Conservation (phyloP, 192 early-diverging fungal genomes). For the Coemansia biformis region DNA sequence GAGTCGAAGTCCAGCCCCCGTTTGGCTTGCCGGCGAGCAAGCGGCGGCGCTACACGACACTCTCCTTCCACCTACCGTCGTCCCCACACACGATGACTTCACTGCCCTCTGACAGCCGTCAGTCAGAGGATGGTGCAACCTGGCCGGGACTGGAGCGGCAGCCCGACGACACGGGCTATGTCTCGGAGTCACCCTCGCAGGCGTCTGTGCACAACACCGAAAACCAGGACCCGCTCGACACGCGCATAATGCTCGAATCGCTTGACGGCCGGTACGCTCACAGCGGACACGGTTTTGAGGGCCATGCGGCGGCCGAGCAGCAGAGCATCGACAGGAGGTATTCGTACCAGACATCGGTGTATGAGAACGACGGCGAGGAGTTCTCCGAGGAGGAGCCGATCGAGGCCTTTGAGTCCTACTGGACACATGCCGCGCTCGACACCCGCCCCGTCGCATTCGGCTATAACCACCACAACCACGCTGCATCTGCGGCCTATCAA, state of each 20-base stretch:
- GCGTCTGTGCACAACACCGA: not conserved
- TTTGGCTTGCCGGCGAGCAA: not conserved
- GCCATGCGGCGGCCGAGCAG: not conserved
- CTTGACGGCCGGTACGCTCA: not conserved
- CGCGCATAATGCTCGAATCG: not conserved
- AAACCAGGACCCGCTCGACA: not conserved
- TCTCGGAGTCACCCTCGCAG: conserved; percentile 8
- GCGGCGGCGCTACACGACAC: not conserved
- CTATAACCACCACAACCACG: not conserved
- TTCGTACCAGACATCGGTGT: not conserved
- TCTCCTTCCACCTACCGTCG: conserved; percentile 12
- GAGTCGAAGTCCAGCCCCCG: too few relatives aligned
- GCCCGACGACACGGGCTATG: not conserved
- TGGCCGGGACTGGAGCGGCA: not conserved
- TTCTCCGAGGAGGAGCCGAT: conserved; percentile 20
- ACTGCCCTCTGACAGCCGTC: not conserved
- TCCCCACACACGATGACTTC: conserved; percentile 36
- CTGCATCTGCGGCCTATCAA: too few relatives aligned
- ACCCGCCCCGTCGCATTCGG: not conserved
- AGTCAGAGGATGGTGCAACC: not conserved
- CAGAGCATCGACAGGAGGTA: not conserved
- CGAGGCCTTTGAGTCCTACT: not conserved
- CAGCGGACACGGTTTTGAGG: too few relatives aligned
- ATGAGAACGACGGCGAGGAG: not conserved
- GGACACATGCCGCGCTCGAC: not conserved